Percentiles rank a stretch among this genome's conserved stretches.
phyloP scores from a whole-genome alignment of 345 rosid species.

The Mangifera indica region DNA sequence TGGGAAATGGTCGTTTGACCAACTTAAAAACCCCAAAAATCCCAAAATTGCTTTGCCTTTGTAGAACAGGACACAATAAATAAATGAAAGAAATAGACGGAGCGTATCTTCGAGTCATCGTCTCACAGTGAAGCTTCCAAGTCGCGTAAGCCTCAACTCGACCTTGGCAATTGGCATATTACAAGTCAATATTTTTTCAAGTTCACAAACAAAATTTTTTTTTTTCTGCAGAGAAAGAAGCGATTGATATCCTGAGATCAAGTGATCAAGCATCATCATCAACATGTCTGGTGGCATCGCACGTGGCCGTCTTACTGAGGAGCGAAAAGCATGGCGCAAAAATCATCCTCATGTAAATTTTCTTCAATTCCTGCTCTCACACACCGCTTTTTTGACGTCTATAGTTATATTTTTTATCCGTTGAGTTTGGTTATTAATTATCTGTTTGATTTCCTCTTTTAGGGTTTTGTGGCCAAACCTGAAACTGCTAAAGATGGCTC shows the following conservation, averaged over 20 bases:
- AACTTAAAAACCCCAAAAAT: too few relatives aligned
- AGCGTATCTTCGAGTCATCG: background rate
- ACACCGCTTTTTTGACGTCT: background rate
- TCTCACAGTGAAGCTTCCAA: background rate
- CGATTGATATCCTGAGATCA: background rate
- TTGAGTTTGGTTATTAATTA: conserved; percentile 31
- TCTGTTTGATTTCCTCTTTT: conserved; percentile 21
- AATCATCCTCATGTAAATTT: conserved; percentile 48
- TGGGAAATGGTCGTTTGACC: too few relatives aligned
- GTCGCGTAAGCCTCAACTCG: background rate
- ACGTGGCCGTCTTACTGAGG: conserved; percentile 52
- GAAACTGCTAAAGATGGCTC: conserved; percentile 42
- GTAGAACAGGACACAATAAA: too few relatives aligned
- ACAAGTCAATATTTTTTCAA: conserved; percentile 1
- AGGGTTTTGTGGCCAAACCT: conserved; percentile 63
- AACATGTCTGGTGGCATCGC: conserved; percentile 52
- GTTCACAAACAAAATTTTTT: background rate
- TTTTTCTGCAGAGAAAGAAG: background rate
- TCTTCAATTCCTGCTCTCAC: background rate
- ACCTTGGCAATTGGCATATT: background rate
- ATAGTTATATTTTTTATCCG: background rate
- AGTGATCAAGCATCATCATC: background rate
- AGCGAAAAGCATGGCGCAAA: conserved; percentile 56
- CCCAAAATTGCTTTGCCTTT: too few relatives aligned
- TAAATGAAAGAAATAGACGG: background rate